Evolutionary conservation across 2,329 filamentous ascomycete genomes (phyloP).

Genomic region (Bretziella fagacearum): DNA sequence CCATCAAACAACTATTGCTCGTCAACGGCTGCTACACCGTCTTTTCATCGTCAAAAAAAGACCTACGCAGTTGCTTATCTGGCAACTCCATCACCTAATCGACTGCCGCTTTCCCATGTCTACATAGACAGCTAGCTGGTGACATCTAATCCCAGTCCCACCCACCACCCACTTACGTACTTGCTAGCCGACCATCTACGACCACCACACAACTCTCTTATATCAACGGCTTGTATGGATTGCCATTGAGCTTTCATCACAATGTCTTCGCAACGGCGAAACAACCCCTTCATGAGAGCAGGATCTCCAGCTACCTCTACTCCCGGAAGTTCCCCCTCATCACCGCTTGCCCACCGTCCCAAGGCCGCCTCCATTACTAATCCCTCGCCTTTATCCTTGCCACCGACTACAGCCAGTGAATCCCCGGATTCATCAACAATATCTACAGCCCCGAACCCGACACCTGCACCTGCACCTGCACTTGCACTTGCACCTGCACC

Average conservation of each 20-base stretch:
- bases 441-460: not conserved
- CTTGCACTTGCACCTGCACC: not conserved
- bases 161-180: too few species aligned
- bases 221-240: not conserved
- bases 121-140: too few species aligned
- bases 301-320: conserved; percentile 34
- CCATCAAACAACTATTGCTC: too few species aligned
- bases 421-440: not conserved
- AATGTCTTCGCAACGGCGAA: conserved; percentile 52
- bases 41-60: too few species aligned
- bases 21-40: too few species aligned
- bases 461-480: not conserved
- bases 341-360: conserved; percentile 39
- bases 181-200: too few species aligned
- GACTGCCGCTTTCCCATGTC: too few species aligned
- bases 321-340: conserved; percentile 24
- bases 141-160: too few species aligned
- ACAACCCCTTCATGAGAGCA: conserved; percentile 62
- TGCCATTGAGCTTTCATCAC: not conserved
- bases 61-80: too few species aligned
- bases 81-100: too few species aligned
- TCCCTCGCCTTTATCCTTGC: conserved; percentile 29
- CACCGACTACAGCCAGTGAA: conserved; percentile 19
- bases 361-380: conserved; percentile 60
- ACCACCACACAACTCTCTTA: too few species aligned